Base-by-base conservation (phyloP, 1,284 basidiomycete genomes). In the Moesziomyces sp. region DNA sequence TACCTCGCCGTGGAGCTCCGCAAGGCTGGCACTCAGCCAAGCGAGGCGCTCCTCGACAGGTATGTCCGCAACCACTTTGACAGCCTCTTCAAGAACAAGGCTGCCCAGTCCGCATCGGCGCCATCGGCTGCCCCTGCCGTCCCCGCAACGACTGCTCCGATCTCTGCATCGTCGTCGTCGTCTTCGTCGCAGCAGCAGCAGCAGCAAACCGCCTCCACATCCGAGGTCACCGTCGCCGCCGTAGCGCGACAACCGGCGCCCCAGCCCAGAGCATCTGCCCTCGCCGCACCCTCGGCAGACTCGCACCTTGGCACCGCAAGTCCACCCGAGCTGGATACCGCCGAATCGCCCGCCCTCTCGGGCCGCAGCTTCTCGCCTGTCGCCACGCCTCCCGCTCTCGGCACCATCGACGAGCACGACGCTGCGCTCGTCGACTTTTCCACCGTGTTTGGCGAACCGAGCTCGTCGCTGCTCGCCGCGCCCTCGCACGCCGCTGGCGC, bases 61-160 rank as follows among this genome's bases (percentile, higher is more conserved):
- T 78, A 82, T 46, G 79, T 83, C 26, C 64, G 74, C 49, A 78
- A 80, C 44, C 81, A 82, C 59, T 80, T 76, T 56, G 72, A 78
- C 54, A 77, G 66, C 46, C 65, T 80, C 52, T 65, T 76, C 58
- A 76, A 74, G 53, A 69, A 71, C 53, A 69, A 64, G 57, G 44
- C 45, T 18, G 53, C 45, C 19, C 40, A 46, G 3, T 24, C 54
- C 13, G 13, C 56, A 7, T n/a, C 67, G 11, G n/a, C 46, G 5
- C 33, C 48, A 0, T 10, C 48, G 3, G 26, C 40, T 35, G 35
- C 35, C 13, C 14, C 35, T 35, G 35, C 35, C 11, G 28, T 28
- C 28, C 28, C 28, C 28, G 35, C 35, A 7, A 10, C 35, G 9
- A 35, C 35, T 3, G 11, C 35, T 35, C 13, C 35, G 28, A 28